These are phyloP conservation scores for Acidomyces sp. DNA, from an alignment of 495 filamentous ascomycete genomes.

Conservation along the genomic window DNA sequence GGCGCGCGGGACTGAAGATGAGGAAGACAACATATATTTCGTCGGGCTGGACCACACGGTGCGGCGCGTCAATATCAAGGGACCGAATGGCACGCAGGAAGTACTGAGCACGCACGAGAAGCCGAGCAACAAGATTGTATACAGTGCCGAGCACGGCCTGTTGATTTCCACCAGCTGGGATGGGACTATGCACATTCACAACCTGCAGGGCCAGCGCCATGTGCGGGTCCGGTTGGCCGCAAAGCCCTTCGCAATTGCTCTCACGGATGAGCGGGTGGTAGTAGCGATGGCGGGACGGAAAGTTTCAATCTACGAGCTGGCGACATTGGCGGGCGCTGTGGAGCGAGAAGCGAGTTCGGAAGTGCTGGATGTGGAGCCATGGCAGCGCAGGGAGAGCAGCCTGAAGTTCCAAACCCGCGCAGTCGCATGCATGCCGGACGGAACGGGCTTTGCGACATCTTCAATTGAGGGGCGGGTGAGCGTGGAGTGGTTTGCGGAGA, in stretches of 20 bases:
- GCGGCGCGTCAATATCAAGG: constrained; percentile 57
- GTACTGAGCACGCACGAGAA: constrained; percentile 65
- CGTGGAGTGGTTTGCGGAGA: constrained; percentile 93
- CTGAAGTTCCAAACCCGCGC: constrained; percentile 92
- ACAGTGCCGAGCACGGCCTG: constrained; percentile 56
- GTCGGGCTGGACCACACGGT: constrained; percentile 79
- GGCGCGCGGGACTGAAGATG: too few relatives aligned
- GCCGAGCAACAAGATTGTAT: constrained; percentile 71
- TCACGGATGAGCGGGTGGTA: constrained; percentile 69
- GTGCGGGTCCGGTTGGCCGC: constrained; percentile 55
- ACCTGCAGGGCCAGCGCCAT: constrained; percentile 35
- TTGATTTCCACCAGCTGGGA: constrained; percentile 92
- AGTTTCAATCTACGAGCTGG: constrained; percentile 84
- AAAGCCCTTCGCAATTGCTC: constrained; percentile 78
- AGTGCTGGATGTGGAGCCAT: constrained; percentile 52
- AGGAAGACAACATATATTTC: constrained; percentile 68
- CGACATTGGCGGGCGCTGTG: constrained; percentile 43
- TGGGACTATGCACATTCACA: constrained; percentile 72
- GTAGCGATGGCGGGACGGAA: constrained; percentile 90
- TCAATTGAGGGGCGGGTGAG: constrained; percentile 89
- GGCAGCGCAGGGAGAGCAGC: constrained; percentile 79
- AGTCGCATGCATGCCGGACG: constrained; percentile 93
- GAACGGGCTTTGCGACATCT: constrained; percentile 75
- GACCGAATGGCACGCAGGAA: constrained; percentile 54
- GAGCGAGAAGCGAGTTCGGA: constrained; percentile 33